Conservation (phyloP, 108 stramenopile genomes). For the Aurantiochytrium sp. region DNA sequence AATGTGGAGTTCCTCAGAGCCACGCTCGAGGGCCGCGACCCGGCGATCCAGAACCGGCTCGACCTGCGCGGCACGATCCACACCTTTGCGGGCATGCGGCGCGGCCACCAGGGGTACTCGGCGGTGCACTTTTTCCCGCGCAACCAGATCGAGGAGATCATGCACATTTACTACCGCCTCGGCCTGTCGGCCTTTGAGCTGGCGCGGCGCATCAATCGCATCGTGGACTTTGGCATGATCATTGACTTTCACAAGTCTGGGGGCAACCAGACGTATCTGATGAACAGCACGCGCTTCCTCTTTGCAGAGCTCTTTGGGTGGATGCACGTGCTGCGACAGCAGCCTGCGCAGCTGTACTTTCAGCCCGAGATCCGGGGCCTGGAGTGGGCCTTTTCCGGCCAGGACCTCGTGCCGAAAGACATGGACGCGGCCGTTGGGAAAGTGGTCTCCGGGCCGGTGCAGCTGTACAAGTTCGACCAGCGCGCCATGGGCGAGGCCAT, state of each 20-base stretch:
- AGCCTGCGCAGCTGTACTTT: conserved; percentile 23
- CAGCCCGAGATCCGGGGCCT: not conserved
- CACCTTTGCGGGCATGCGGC: not conserved
- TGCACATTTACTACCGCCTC: conserved; percentile 18
- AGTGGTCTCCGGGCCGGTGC: not conserved
- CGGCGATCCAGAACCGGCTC: not conserved
- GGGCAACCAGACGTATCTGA: not conserved
- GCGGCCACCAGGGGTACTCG: not conserved
- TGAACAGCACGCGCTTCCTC: not conserved
- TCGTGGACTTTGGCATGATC: not conserved
- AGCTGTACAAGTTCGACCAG: not conserved
- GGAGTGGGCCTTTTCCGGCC: not conserved
- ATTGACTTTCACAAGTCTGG: not conserved
- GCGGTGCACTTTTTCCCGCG: not conserved
- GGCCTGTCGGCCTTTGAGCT: conserved; percentile 20
- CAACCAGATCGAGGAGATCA: not conserved
- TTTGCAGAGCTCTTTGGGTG: conserved; percentile 21
- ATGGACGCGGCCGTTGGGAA: not conserved
- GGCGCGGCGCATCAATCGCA: not conserved
- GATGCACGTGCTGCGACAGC: not conserved
- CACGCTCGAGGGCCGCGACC: not conserved
- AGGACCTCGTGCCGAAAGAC: no score
- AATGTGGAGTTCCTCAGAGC: not conserved
- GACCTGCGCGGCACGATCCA: conserved; percentile 26
- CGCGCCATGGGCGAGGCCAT: conserved; percentile 7